These are phyloP conservation scores for Aspergillus pseudoviridinutans DNA, from an alignment of 2,329 filamentous ascomycete genomes.

Conservation along the genomic window DNA sequence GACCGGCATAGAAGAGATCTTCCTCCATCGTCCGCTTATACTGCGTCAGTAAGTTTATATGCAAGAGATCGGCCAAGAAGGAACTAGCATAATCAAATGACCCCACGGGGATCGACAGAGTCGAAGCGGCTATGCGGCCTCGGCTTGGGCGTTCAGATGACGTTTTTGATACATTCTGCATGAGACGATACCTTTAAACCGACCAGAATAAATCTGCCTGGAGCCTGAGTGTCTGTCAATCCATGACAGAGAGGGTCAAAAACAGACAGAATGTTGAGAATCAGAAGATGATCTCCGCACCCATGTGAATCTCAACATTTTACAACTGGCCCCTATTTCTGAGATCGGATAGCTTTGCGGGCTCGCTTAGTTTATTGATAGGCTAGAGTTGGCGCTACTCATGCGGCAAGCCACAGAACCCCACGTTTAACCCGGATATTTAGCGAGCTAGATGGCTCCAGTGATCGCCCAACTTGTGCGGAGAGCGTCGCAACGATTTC, in stretches of 20 bases:
- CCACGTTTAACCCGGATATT: background rate
- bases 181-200: background rate
- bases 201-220: background rate
- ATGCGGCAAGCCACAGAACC: background rate
- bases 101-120: background rate
- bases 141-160: background rate
- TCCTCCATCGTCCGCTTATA: background rate
- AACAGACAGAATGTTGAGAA: background rate
- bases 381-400: background rate
- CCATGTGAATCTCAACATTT: background rate
- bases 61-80: background rate
- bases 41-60: background rate
- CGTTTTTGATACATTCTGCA: background rate
- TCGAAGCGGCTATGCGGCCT: background rate
- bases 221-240: background rate
- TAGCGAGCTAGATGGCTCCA: background rate
- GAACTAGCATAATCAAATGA: background rate
- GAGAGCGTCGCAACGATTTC: conserved; percentile 2
- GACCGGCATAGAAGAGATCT: background rate
- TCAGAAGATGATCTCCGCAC: background rate
- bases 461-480: background rate
- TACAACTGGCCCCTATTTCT: background rate
- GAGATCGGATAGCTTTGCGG: background rate
- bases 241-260: background rate
- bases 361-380: background rate